These are phyloP conservation scores for Baorangia bicolor DNA, from an alignment of 768 basidiomycete genomes.

Conservation along the genomic window DNA sequence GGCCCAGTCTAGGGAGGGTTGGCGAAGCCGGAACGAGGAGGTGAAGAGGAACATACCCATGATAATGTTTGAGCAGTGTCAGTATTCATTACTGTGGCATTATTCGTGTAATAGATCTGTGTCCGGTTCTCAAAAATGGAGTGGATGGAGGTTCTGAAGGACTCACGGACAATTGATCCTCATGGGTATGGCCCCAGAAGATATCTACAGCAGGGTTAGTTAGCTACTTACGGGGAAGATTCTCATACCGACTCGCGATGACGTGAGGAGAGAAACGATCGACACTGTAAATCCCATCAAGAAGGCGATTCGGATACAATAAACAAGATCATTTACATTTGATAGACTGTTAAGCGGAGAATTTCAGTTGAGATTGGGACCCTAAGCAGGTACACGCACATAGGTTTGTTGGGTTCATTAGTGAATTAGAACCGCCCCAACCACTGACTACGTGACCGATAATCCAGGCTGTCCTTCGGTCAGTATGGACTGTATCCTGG, in stretches of 20 bases:
- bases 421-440: conserved; percentile 70
- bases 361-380: conserved; percentile 1
- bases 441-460: conserved; percentile 58
- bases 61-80: conserved; percentile 55
- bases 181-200: conserved; percentile 79
- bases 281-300: conserved; percentile 41
- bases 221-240: background rate
- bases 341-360: conserved; percentile 38
- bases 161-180: conserved; percentile 65
- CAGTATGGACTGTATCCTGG: conserved; percentile 5
- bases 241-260: conserved; percentile 58
- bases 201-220: conserved; percentile 44
- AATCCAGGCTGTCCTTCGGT: conserved; percentile 42
- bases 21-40: conserved; percentile 3
- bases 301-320: background rate
- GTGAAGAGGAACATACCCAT: conserved; percentile 39
- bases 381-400: conserved; percentile 44
- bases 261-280: conserved; percentile 80
- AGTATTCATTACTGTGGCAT: conserved; percentile 57
- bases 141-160: background rate
- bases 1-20: conserved; percentile 54
- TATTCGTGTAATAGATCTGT: conserved; percentile 73
- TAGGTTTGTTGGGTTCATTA: conserved; percentile 64
- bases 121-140: background rate
- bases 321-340: conserved; percentile 37